Base-by-base conservation (phyloP, 2,329 filamentous ascomycete genomes). In the Xylariomycetidae sp. region DNA sequence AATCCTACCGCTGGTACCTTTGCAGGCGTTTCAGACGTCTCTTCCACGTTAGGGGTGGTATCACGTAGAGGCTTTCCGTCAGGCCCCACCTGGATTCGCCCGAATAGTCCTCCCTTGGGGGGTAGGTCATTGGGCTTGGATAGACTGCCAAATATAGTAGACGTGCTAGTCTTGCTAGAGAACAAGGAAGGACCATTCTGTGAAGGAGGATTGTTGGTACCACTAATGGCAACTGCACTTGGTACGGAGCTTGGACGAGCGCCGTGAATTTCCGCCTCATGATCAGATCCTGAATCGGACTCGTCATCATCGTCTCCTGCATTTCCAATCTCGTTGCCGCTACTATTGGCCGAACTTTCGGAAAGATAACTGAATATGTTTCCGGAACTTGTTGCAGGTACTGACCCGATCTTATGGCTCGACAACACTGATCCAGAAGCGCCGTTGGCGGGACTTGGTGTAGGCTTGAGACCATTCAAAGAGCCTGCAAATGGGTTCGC, bases 321-420 rank as follows among this genome's bases (percentile, higher is more conserved):
- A 39, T 67, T 59, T 4, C 53, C 64, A 25, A 65, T 59, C 37
- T 66, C 65, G 22, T 65, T 62, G 1, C 68, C 69, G 41, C 74
- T 77, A 31, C 68, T 74, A 53, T 72, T 73, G 25, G 67, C 61
- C 11, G 71, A 73, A 44, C 72, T 74, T 19, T 76, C 73, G 2
- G 75, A 79, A 6, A 80, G 63, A 44, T 80, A 72, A 16, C 68
- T 69, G 48, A 82, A 82, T 31, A 79, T 77, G 48, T 80, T 79
- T 28, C 56, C 47, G 26, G 55, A 48, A 12, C 45, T 52, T 16
- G 53, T 34, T 1, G 54, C 27, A 17, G 51, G 48, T 7, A 38
- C 37, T n/a, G 47, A 45, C 8, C 40, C 49, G 31, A 46, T 27
- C 36, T 54, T 50, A 19, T 52, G 48, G 6, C 27, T 33, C 1